These are phyloP conservation scores for Boletus rufocinnamomeus DNA, from an alignment of 768 basidiomycete species.

Conservation along the genomic window DNA sequence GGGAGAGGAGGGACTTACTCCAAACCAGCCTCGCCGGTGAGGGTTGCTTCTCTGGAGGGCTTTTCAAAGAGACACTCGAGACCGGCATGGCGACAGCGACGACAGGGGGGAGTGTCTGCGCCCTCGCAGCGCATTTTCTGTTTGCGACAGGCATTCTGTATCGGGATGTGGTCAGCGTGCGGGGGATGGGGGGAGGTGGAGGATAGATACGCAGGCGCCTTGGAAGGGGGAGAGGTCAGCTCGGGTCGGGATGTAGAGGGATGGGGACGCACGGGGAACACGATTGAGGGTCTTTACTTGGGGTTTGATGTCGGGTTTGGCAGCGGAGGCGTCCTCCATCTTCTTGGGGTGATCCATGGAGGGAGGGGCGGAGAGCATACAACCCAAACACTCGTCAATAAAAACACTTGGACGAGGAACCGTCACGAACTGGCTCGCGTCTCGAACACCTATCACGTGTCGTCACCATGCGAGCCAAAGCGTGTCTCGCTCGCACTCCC, in stretches of 20 bases:
- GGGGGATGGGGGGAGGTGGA: slow-evolving; percentile 14
- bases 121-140: slow-evolving; percentile 99
- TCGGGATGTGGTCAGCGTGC: slow-evolving; percentile 18
- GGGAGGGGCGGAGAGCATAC: not conserved
- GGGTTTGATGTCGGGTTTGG: slow-evolving; percentile 74
- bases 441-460: not conserved
- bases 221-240: slow-evolving; percentile 17
- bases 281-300: slow-evolving; percentile 77
- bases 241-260: slow-evolving; percentile 2
- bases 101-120: slow-evolving; percentile 96
- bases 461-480: too few species aligned
- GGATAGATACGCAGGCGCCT: slow-evolving; percentile 77
- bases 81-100: slow-evolving; percentile 85
- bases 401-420: not conserved
- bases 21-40: slow-evolving; percentile 85
- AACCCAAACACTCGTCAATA: slow-evolving; percentile 15
- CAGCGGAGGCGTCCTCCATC: slow-evolving; percentile 47
- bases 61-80: slow-evolving; percentile 96
- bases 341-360: slow-evolving; percentile 47
- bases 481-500: too few species aligned
- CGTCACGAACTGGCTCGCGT: slow-evolving; percentile 1
- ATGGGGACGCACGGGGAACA: slow-evolving; percentile 70
- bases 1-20: slow-evolving; percentile 57
- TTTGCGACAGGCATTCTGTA: slow-evolving; percentile 89
- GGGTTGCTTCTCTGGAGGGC: slow-evolving; percentile 81